Percentiles rank a stretch among this genome's conserved stretches.
These are phyloP conservation scores for Chloris gayana DNA, from an alignment of 176 grass and related monocot genomes.

Conservation along the genomic window DNA sequence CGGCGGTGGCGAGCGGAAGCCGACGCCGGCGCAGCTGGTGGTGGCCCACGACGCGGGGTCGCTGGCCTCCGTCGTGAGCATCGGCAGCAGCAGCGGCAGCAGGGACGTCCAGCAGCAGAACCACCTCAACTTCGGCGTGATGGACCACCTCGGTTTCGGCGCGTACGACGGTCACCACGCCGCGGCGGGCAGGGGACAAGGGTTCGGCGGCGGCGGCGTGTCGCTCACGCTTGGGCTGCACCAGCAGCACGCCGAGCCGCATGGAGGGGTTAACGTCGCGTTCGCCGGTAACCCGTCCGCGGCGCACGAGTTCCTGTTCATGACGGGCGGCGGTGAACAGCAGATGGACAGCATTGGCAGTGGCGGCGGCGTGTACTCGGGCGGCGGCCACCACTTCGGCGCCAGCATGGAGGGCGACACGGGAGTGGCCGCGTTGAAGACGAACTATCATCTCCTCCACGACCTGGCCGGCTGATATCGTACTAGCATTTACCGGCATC, in stretches of 20 bases:
- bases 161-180: slow-evolving; percentile 28
- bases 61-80: slow-evolving; percentile 78
- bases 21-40: slow-evolving; percentile 59
- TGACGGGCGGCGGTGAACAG: slow-evolving; percentile 29
- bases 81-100: slow-evolving; percentile 11
- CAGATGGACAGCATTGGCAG: slow-evolving; percentile 32
- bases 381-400: slow-evolving; percentile 28
- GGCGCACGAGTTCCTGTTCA: slow-evolving; percentile 50
- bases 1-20: slow-evolving; percentile 55
- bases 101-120: slow-evolving; percentile 12
- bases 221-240: slow-evolving; percentile 80
- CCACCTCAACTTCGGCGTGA: slow-evolving; percentile 44
- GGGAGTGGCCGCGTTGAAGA: not conserved
- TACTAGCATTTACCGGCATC: not conserved
- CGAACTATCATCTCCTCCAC: slow-evolving; percentile 57
- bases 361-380: slow-evolving; percentile 23
- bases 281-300: slow-evolving; percentile 28
- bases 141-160: slow-evolving; percentile 62
- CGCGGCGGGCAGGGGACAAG: slow-evolving; percentile 20
- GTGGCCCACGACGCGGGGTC: slow-evolving; percentile 59
- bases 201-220: slow-evolving; percentile 51
- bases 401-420: slow-evolving; percentile 32
- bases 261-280: slow-evolving; percentile 57
- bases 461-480: slow-evolving; percentile 51
- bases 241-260: slow-evolving; percentile 46